A percentile compares a stretch with the other conserved stretches of the same genome.
Conservation (phyloP, 202 grass and related monocot species). For the Brachypodium distachyon region DNA sequence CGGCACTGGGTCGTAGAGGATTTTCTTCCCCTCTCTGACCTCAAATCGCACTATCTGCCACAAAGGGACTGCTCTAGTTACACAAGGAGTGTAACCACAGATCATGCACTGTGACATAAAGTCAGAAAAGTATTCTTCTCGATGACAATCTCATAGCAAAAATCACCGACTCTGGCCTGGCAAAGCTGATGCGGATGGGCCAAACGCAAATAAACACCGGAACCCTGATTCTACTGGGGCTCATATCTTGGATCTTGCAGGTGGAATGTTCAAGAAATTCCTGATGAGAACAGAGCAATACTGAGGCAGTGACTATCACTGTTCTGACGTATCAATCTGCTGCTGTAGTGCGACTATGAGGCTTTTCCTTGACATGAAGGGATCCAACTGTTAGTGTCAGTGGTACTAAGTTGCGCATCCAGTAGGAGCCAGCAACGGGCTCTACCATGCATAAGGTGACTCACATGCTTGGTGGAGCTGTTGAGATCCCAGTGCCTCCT, state of each 20-base stretch:
- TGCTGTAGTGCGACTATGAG: constrained; percentile 21
- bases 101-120: constrained; percentile 52
- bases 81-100: constrained; percentile 39
- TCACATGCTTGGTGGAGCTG: constrained; percentile 37
- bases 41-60: constrained; percentile 23
- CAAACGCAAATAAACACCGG: constrained; percentile 7
- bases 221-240: no score
- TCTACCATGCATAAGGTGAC: constrained; percentile 37
- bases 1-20: no score
- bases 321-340: constrained; percentile 8
- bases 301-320: constrained; percentile 15
- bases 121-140: constrained; percentile 38
- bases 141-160: constrained; percentile 18
- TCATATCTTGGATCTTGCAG: no score
- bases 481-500: constrained; percentile 38
- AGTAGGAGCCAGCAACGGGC: constrained; percentile 23
- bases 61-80: constrained; percentile 34
- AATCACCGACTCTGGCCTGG: constrained; percentile 13
- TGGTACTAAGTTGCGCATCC: constrained; percentile 28
- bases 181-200: constrained; percentile 32
- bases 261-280: constrained; percentile 9
- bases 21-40: no score
- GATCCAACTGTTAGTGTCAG: constrained; percentile 25
- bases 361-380: constrained; percentile 23
- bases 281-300: constrained; percentile 20